Conservation (phyloP, 768 basidiomycete genomes). For the Pulveroboletus ravenelii region DNA sequence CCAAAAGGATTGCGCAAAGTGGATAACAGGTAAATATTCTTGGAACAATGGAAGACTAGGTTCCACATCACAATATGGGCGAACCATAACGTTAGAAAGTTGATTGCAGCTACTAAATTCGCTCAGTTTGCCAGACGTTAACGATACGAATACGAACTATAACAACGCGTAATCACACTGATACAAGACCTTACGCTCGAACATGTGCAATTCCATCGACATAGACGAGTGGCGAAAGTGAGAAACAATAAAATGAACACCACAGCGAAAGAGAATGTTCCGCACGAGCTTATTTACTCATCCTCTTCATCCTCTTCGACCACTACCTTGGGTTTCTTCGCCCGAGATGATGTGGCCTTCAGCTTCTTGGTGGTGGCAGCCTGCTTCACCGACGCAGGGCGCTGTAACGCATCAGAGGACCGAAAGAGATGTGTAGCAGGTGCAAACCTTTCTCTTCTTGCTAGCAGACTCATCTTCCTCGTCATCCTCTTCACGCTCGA, state of each 20-base stretch:
- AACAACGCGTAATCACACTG: conserved; percentile 5
- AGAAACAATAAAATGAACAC: conserved; percentile 8
- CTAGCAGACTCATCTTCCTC: conserved; percentile 30
- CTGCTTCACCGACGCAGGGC: conserved; percentile 42
- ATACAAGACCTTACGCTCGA: conserved; percentile 2
- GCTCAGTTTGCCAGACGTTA: neutral
- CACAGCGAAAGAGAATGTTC: neutral
- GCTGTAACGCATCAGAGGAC: conserved; percentile 27
- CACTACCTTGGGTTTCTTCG: conserved; percentile 42
- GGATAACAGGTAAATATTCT: neutral
- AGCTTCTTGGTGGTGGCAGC: conserved; percentile 40
- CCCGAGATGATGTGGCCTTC: conserved; percentile 25
- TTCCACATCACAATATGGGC: neutral
- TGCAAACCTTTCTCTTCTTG: conserved; percentile 70
- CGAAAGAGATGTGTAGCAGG: neutral
- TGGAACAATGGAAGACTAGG: neutral
- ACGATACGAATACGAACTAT: neutral
- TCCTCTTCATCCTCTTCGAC: conserved; percentile 41
- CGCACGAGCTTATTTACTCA: conserved; percentile 14
- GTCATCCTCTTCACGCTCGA: conserved; percentile 48
- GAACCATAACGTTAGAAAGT: neutral
- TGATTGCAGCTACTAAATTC: neutral
- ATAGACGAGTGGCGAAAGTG: neutral
- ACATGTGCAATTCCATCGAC: conserved; percentile 9
- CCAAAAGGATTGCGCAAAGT: neutral